Evolutionary conservation across 1,139 yeast genomes (phyloP).

Genomic region (Kurtzmaniella natalensis): DNA sequence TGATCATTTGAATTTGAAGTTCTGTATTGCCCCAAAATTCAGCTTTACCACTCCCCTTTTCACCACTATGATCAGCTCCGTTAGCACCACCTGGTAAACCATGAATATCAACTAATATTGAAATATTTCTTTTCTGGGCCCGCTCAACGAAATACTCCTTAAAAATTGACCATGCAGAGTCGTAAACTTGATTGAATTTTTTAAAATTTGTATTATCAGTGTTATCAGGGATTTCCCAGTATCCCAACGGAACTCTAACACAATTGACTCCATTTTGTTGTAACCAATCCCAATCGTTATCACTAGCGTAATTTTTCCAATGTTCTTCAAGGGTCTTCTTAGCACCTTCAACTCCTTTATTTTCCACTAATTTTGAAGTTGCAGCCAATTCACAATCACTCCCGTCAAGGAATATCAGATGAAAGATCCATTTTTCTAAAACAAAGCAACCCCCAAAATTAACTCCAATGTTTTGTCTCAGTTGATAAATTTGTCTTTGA

Average conservation of each 20-base stretch:
- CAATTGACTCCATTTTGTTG: slow-evolving; percentile 63
- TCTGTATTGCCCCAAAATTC: slow-evolving; percentile 56
- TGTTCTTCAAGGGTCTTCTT: slow-evolving; percentile 56
- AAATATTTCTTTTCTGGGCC: slow-evolving; percentile 57
- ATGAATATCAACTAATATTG: slow-evolving; percentile 80
- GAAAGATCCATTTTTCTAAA: slow-evolving; percentile 72
- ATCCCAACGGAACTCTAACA: slow-evolving; percentile 84
- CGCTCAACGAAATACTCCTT: slow-evolving; percentile 46
- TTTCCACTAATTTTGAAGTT: slow-evolving; percentile 42
- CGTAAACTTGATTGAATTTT: slow-evolving; percentile 51
- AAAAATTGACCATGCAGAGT: slow-evolving; percentile 64
- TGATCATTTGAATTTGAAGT: slow-evolving; percentile 43
- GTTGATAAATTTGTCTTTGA: slow-evolving; percentile 53
- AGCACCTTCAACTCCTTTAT: slow-evolving; percentile 53
- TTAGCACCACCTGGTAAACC: slow-evolving; percentile 94
- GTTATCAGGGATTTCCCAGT: slow-evolving; percentile 68
- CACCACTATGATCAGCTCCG: slow-evolving; percentile 78
- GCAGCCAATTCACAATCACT: slow-evolving; percentile 72
- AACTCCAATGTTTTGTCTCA: slow-evolving; percentile 75
- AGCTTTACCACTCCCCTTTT: slow-evolving; percentile 44
- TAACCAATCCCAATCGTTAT: slow-evolving; percentile 79
- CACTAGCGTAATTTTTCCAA: slow-evolving; percentile 63
- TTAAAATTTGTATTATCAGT: slow-evolving; percentile 61
- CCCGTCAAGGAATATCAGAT: slow-evolving; percentile 49
- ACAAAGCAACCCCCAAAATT: slow-evolving; percentile 84